These are phyloP conservation scores for Neurospora tetrasperma DNA, from an alignment of 495 filamentous ascomycete genomes.

Conservation along the genomic window DNA sequence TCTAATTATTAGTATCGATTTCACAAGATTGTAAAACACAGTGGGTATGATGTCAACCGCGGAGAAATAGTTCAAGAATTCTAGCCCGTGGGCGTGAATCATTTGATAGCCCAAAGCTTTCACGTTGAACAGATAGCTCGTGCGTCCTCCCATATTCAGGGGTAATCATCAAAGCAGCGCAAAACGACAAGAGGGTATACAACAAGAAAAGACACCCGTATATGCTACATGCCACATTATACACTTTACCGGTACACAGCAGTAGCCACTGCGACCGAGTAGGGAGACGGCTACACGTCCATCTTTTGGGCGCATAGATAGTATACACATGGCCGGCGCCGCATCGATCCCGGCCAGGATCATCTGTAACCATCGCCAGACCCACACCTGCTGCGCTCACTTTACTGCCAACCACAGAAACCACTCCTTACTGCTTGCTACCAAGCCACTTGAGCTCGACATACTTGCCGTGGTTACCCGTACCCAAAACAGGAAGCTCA, in stretches of 20 bases:
- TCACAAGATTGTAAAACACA: background rate
- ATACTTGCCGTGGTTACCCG: conserved; percentile 14
- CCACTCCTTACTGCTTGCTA: conserved; percentile 8
- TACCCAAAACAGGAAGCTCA: conserved; percentile 42
- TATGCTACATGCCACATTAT: conserved; percentile 1
- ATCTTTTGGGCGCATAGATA: background rate
- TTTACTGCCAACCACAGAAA: background rate
- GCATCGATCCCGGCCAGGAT: background rate
- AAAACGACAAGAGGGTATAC: background rate
- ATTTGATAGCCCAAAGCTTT: background rate
- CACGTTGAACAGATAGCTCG: background rate
- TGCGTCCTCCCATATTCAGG: background rate
- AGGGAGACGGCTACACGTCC: background rate
- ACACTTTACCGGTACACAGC: background rate
- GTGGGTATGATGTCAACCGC: background rate
- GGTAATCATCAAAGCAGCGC: background rate
- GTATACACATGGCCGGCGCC: background rate
- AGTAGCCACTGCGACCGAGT: background rate
- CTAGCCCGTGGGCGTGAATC: background rate
- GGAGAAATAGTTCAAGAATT: background rate
- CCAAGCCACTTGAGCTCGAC: conserved; percentile 22
- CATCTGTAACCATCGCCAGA: background rate
- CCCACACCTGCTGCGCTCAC: background rate
- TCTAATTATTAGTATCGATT: background rate
- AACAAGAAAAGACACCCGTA: background rate